Conservation (phyloP, 768 basidiomycete genomes). For the Dictyophora rubrovolvata region DNA sequence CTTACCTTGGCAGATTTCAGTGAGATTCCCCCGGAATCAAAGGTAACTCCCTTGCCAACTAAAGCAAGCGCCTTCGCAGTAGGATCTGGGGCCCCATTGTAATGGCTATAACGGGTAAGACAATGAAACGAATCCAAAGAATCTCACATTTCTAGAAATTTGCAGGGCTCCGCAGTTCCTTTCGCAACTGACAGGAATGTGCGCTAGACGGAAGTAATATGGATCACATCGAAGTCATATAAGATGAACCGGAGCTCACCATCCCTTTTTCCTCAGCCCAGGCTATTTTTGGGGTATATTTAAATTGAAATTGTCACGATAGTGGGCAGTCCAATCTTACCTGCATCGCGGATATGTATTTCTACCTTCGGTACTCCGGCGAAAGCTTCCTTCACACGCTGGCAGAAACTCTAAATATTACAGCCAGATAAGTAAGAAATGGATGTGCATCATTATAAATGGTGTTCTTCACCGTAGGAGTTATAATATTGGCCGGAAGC, state of each 20-base stretch:
- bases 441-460: not conserved
- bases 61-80: conserved; percentile 56
- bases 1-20: conserved; percentile 65
- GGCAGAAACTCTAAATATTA: conserved; percentile 45
- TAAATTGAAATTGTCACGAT: not conserved
- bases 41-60: conserved; percentile 86
- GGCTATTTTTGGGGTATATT: conserved; percentile 26
- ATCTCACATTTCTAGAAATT: conserved; percentile 71
- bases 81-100: conserved; percentile 58
- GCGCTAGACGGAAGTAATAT: conserved; percentile 30
- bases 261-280: conserved; percentile 83
- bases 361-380: conserved; percentile 55
- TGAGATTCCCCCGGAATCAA: conserved; percentile 82
- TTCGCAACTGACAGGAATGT: conserved; percentile 82
- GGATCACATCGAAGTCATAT: not conserved
- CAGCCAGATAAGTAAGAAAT: not conserved
- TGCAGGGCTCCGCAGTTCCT: conserved; percentile 74
- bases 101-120: conserved; percentile 40
- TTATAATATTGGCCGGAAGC: conserved; percentile 77
- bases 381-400: conserved; percentile 61
- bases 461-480: conserved; percentile 51
- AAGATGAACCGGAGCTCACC: conserved; percentile 29
- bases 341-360: conserved; percentile 63
- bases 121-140: not conserved
- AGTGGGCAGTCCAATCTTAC: conserved; percentile 26